Evolutionary conservation across 768 basidiomycete genomes (phyloP), one percentile per base, ranked within the genome.

Genomic region (Pleurotus citrinopileatus): DNA sequence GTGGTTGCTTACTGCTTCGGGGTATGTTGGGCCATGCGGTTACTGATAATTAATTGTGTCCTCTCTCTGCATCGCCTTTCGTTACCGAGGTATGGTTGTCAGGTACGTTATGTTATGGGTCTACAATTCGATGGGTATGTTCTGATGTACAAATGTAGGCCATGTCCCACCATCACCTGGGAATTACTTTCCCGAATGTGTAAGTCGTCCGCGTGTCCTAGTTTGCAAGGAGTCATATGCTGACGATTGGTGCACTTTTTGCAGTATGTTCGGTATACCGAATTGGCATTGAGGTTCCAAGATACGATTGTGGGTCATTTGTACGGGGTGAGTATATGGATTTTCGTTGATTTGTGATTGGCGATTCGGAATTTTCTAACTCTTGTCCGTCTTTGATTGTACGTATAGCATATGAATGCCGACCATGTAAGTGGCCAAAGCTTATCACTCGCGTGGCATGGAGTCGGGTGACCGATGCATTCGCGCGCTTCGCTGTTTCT

Each of bases 241-340:
- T n/a, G n/a, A n/a, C n/a, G n/a, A n/a, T n/a, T n/a, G n/a, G n/a
- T n/a, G n/a, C n/a, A n/a, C n/a, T 27, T 54, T 52, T 36, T 52
- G 48, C 54, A 80, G 79, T 87, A 85, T 65, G 76, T 81, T 56
- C 84, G 84, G 29, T 89, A 88, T 61, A 77, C 77, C 36, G 86
- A 91, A 66, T 69, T 95, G 45, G 77, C 87, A n/a, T 72, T 95
- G 55, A 73, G 87, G 55, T 95, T 80, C 69, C 92, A 94, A 64
- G 92, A 94, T 64, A 91, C 89, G 7, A 87, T 95, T 59, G 73
- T 95, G 32, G 93, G 92, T 1, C 90, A 92, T 69, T 69, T 94
- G 27, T 94, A 77, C 59, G 92, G 89, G 66, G 91, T 90, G 72
- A 57, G 64, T 61, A 37, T 15, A 37, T 56, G 44, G 29, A 53